Conservation (phyloP, 345 rosid species). For the Brassica napus region DNA sequence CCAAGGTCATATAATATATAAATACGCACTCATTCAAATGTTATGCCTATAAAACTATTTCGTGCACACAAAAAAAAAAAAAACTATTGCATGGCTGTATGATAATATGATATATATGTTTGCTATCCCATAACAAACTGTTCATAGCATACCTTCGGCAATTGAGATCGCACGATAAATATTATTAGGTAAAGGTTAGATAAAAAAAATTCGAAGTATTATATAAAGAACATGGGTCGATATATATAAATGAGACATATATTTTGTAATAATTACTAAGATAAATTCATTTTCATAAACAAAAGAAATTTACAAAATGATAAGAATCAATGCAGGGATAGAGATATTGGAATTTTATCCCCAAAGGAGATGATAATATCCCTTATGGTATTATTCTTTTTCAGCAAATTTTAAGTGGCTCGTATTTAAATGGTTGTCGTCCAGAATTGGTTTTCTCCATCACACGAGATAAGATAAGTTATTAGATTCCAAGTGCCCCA, state of each 20-base stretch:
- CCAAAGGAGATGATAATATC: slow-evolving; percentile 32
- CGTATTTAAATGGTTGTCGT: slow-evolving; percentile 23
- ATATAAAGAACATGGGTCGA: neutral
- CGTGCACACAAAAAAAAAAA: too few species aligned
- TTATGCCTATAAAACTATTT: neutral
- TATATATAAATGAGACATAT: neutral
- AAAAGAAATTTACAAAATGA: neutral
- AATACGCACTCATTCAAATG: neutral
- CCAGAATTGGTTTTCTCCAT: slow-evolving; percentile 27
- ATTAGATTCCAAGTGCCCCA: slow-evolving; percentile 4
- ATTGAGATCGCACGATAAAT: neutral
- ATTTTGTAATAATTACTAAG: too few species aligned
- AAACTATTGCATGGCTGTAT: neutral
- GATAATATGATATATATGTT: neutral
- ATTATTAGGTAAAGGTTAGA: neutral
- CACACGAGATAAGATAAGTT: slow-evolving; percentile 27
- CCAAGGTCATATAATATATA: neutral
- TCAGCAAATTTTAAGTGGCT: slow-evolving; percentile 28
- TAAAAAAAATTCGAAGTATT: neutral
- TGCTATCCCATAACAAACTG: neutral
- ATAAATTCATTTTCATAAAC: neutral
- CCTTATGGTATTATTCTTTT: slow-evolving; percentile 21
- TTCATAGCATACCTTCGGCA: neutral
- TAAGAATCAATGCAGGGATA: slow-evolving; percentile 34
- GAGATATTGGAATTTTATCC: slow-evolving; percentile 36